Base-by-base conservation (phyloP, 2,329 filamentous ascomycete genomes). In the Fusarium newnesense region DNA sequence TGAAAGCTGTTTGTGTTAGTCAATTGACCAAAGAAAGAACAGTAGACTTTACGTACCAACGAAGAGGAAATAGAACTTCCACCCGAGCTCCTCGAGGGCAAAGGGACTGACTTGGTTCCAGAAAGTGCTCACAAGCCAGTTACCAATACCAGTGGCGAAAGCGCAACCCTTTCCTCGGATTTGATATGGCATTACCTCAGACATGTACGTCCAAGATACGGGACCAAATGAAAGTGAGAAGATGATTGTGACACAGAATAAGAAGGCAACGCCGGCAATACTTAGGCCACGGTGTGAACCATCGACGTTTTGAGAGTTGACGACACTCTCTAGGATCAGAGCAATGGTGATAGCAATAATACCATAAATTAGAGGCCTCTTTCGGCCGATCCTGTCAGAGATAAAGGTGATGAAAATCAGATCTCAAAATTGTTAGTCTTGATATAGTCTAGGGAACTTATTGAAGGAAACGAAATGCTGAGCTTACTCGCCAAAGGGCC, bases 291-390 rank as follows among this genome's bases (percentile, higher is more conserved):
- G 79, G 46, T 70, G 76, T 15, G 59, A 44, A 3, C 74, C 76
- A 32, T 83, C 80, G 2, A 78, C 74, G 70, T 88, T 88, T 67
- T 86, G 84, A 18, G 85, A 85, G 72, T 88, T 89, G 62, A 90
- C 81, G 6, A 82, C 84, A 2, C 85, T 87, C 77, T 91, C 88
- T 73, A 88, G 88, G 72, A 90, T 84, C 1, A 92, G 80, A 0
- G 88, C 88, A 49, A 90, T 81, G 15, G 85, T 87, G 49, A 91
- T 90, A 16, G 82, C 88, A 5, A 87, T 79, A 47, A 87, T 88
- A 47, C 91, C 91, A 72, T 91, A 87, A 30, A 93, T 81, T 87
- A 94, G 92, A 61, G 93, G 85, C 72, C 86, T 85, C 15, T 91
- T 86, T 47, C 92, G 88, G 13, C 90, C 90, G 12, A 90, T 87